Evolutionary conservation across 768 basidiomycete species (phyloP), one percentile per base, ranked within the genome.

Genomic region (Collybia nuda): DNA sequence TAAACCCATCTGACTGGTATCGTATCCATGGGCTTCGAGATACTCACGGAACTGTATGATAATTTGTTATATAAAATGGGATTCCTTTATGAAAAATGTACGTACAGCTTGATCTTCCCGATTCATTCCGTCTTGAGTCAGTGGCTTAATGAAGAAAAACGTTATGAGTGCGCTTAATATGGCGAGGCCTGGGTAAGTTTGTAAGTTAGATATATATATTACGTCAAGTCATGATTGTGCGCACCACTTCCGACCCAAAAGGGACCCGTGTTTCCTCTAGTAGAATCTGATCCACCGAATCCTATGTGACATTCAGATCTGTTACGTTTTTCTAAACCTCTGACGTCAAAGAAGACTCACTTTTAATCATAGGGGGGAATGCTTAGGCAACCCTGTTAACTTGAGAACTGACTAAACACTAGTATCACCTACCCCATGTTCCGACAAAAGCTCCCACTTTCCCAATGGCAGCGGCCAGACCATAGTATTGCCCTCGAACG

Each of bases 401-500:
- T 6, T 12, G 39, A 18, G 28, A 35, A 40, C 11, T 2, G 12
- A 15, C 2, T 36, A 41, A 18, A 22, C 44, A 15, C 48, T 28
- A 39, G 28, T 19, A 17, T 4, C 22, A 62, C 84, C 21, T 63
- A 86, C 86, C 79, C 85, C 86, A 92, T 38, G 86, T 90, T 22
- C 90, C 90, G 40, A 84, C 76, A 64, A 92, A 90, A 9, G 91
- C 91, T 19, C 91, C 91, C 38, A 91, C 57, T 68, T 93, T 93
- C 29, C 91, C 94, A 43, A 90, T 61, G 12, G 93, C 93, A 38
- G 94, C 92, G 6, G 92, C 93, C 23, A 83, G 50, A 21, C 93
- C 93, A 61, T 95, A 94, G 66, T 85, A 88, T 44, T 93, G 88
- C 1, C 92, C 91, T 52, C 91, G 86, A 40, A 90, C 74, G 18